Evolutionary conservation across 306 rosid species (phyloP), one percentile per base, ranked within the genome.

Genomic region (Lathyrus tuberosus): DNA sequence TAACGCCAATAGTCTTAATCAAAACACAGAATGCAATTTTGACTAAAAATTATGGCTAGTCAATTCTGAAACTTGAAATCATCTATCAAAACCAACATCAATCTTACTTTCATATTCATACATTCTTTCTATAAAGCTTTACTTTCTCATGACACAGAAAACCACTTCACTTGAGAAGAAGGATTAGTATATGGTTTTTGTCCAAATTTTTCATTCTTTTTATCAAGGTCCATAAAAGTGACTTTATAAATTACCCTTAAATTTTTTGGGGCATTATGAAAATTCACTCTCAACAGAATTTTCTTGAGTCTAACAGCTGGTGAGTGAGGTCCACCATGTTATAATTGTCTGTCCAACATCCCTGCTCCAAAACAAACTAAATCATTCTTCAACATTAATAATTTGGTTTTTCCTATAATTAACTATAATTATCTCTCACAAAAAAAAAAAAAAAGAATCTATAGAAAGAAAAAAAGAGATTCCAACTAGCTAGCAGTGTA

Each of bases 401-500:
- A 30, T 66, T 44, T 54, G 10, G 2, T 51, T 49, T 8, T 56
- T n/a, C n/a, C n/a, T n/a, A n/a, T n/a, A n/a, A n/a, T n/a, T n/a
- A n/a, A n/a, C n/a, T n/a, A n/a, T n/a, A n/a, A 35, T 35, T 35
- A 35, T 35, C 40, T 35, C 9, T 35, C 6, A 31, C 3, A 30
- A 30, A 31, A 31, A 31, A 33, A 6, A 33, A 33, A 33, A 33
- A 33, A 33, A 20, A 5, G 33, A 30, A 30, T 30, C 6, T 31
- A 31, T 31, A 5, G 6, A 31, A 31, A 31, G 35, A 31, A 31
- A 31, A 31, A 5, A 31, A 33, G 38, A 33, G 40, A 35, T 84
- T 86, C 87, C 82, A 76, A 59, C 65, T 53, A 51, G 1, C 56
- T 49, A 54, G 8, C 12, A 24, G 37, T 35, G 40, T 13, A 28